These are phyloP conservation scores for Cercospora beticola DNA, from an alignment of 2,329 filamentous ascomycete genomes.

Conservation along the genomic window DNA sequence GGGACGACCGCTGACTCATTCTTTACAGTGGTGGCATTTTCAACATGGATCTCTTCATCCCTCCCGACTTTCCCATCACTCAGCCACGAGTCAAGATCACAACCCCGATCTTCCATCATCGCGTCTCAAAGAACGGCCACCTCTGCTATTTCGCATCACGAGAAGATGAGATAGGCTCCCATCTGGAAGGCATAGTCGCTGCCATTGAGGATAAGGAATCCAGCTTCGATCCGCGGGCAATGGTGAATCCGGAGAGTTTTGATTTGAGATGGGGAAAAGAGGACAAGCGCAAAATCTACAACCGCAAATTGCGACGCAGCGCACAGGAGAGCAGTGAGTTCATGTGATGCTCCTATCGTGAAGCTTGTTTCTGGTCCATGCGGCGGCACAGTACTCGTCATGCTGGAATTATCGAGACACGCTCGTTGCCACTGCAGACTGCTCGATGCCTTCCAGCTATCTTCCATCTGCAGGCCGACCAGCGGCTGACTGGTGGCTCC, in stretches of 20 bases:
- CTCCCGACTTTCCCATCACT: conserved; percentile 80
- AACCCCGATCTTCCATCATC: conserved; percentile 82
- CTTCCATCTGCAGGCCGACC: background rate
- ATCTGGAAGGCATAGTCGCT: conserved; percentile 79
- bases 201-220: conserved; percentile 85
- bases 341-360: conserved; percentile 18
- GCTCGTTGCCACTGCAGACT: background rate
- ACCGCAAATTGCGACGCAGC: conserved; percentile 73
- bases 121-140: conserved; percentile 73
- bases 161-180: conserved; percentile 73
- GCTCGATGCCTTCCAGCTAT: background rate
- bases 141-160: conserved; percentile 76
- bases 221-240: conserved; percentile 83
- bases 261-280: conserved; percentile 81
- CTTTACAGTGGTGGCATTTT: conserved; percentile 69
- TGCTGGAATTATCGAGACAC: background rate
- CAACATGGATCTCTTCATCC: conserved; percentile 74
- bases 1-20: background rate
- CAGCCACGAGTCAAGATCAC: conserved; percentile 81
- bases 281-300: conserved; percentile 81
- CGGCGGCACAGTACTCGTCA: background rate
- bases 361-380: background rate
- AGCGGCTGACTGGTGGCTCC: conserved; percentile 17
- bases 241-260: conserved; percentile 82
- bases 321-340: conserved; percentile 59